Evolutionary conservation across 805 yeast species (phyloP), one percentile per base, ranked within the genome.

Genomic region (Priceomyces carsonii): DNA sequence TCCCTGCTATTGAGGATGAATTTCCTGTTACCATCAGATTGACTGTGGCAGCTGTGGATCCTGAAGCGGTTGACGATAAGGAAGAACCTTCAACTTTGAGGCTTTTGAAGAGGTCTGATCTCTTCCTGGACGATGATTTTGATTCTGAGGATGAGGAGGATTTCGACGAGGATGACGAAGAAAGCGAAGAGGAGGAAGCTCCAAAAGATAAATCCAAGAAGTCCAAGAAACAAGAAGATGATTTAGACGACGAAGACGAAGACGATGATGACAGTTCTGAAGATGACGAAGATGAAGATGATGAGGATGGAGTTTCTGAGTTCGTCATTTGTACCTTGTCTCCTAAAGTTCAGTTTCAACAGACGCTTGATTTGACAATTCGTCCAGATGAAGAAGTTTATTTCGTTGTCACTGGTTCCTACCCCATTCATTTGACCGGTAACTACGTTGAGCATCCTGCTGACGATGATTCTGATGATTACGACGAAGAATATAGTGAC

Each of bases 371-470:
- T 58, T 69, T 93, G 47, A 86, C 95, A 55, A 84, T 93, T 56
- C 77, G 83, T 36, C 95, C 98, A 55, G 91, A 82, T 55, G 99
- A 93, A 71, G 95, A 90, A 58, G 88, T 93, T 43, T 81, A 74
- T 72, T 93, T 93, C 57, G 95, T 88, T 57, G 97, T 86, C 39
- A 85, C 96, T 43, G 99, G 99, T 58, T 88, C 97, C 18, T 91
- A 89, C 73, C 85, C 95, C 48, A 75, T 93, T 48, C 95, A 91
- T 63, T 71, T 93, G 53, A 74, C 86, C 50, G 99, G 99, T 73
- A 91, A 93, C 82, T 89, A 83, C 69, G 83, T 93, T 57, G 95
- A 86, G 65, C 96, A 90, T 66, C 97, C 98, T 63, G 87, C 80
- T 55, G 96, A 90, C 56, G 79, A 71, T 27, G 83, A 77, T 35